phyloP scores from a whole-genome alignment of 441 rosid species.

The Mallotus japonicus region DNA sequence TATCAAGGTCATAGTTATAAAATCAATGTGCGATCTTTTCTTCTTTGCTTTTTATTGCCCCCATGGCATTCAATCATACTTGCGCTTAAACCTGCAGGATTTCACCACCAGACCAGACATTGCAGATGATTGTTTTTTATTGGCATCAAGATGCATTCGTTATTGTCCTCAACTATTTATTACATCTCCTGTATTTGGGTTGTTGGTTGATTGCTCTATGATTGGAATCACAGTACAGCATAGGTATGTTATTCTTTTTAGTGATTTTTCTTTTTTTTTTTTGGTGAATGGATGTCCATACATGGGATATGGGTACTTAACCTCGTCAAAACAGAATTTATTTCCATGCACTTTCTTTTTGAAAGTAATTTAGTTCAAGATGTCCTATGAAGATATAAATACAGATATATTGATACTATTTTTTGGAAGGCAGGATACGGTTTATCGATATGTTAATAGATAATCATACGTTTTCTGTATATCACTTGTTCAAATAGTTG shows the following conservation, averaged over 20 bases:
- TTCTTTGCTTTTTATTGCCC: conserved; percentile 6
- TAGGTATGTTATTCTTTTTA: conserved; percentile 49
- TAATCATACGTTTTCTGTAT: neutral
- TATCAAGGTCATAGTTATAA: conserved; percentile 56
- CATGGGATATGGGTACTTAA: neutral
- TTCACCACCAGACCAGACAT: conserved; percentile 92
- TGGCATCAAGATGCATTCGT: conserved; percentile 97
- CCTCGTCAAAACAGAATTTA: neutral
- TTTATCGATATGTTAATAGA: neutral
- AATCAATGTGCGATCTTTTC: conserved; percentile 13
- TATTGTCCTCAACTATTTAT: conserved; percentile 89
- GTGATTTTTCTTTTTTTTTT: neutral
- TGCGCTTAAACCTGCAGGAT: conserved; percentile 55
- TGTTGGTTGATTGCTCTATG: conserved; percentile 75
- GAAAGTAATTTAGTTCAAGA: neutral
- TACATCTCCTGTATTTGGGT: conserved; percentile 73
- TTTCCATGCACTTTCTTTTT: neutral
- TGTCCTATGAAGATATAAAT: neutral
- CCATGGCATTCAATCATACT: conserved; percentile 20
- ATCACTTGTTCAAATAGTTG: neutral
- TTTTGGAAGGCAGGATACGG: neutral
- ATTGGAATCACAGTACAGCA: conserved; percentile 94
- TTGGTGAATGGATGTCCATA: neutral
- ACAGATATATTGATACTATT: neutral
- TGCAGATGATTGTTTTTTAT: conserved; percentile 92